Base-by-base conservation (phyloP, 257 asterid genomes). In the Coffea eugenioides region DNA sequence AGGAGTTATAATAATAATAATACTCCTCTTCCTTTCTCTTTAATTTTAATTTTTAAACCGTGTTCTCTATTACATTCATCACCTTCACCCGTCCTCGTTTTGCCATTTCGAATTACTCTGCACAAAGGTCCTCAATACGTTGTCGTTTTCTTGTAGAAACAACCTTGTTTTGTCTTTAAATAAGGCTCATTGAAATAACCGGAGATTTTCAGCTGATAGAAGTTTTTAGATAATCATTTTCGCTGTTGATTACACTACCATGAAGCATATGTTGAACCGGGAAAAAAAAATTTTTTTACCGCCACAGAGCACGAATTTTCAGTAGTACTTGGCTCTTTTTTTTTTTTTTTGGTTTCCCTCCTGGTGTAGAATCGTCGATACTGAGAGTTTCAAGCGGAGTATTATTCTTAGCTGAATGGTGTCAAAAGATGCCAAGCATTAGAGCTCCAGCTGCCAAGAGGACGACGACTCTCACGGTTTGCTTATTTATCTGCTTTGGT, bases 381-480 rank as follows among this genome's bases (percentile, higher is more conserved):
- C 2, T 23, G 8, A 20, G 46, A 2, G 46, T 5, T 51, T 27
- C 8, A 12, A 61, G 25, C 41, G 13, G 6, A 66, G 56, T 25
- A 73, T 80, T 8, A 64, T 76, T 57, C 76, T 56, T 73, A 82
- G 84, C 75, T 86, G 91, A 84, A 92, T 92, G 94, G 83, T 85
- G 82, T 79, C 77, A 43, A 64, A 89, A 77, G 57, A 93, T 93
- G 98, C 92, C 95, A 45, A 88, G 94, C 90, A 87, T 95, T 75
- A 90, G 94, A 87, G 95, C 92, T 81, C 93, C 94, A 74, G 89
- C 91, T 57, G 65, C 97, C 79, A 91, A 88, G 90, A 91, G 80
- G 86, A 79, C 92, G 74, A 92, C 98, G 20, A 93, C 97, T 72
- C 94, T 95, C 59, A 79, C 92, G 82, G 98, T 95, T 80, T 77